phyloP scores from a whole-genome alignment of 192 early-diverging fungal species.

The Diversispora epigaea region DNA sequence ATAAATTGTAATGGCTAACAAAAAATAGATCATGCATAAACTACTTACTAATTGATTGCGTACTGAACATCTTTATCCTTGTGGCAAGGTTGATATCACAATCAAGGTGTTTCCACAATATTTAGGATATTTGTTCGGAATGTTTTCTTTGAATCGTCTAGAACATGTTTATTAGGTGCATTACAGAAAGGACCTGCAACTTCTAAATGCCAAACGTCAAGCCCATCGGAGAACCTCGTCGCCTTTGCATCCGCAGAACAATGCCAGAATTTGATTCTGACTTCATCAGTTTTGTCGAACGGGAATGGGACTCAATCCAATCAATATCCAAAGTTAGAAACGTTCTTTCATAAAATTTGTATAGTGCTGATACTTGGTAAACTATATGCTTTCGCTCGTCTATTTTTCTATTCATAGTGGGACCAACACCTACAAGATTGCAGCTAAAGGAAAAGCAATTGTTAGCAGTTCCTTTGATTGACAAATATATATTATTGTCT shows the following conservation, averaged over 20 bases:
- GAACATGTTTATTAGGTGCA: slow-evolving; percentile 7
- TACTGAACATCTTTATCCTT: slow-evolving; percentile 26
- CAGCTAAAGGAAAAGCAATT: slow-evolving; percentile 6
- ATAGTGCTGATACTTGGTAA: slow-evolving; percentile 27
- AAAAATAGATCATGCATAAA: slow-evolving; percentile 27
- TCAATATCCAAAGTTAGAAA: slow-evolving; percentile 25
- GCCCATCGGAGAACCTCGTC: no score
- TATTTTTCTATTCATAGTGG: slow-evolving; percentile 31
- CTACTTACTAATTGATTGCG: slow-evolving; percentile 25
- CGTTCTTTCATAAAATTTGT: slow-evolving; percentile 29
- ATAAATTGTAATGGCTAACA: slow-evolving; percentile 25
- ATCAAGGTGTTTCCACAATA: slow-evolving; percentile 29
- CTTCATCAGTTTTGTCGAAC: slow-evolving; percentile 22
- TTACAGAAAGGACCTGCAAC: slow-evolving; percentile 25
- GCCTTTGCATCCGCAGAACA: slow-evolving; percentile 1
- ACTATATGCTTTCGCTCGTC: slow-evolving; percentile 26
- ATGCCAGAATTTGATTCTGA: slow-evolving; percentile 26
- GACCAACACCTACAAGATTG: slow-evolving; percentile 19
- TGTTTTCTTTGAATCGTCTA: slow-evolving; percentile 28
- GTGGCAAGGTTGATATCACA: slow-evolving; percentile 22
- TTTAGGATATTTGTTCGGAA: slow-evolving; percentile 15
- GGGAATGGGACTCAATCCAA: slow-evolving; percentile 29
- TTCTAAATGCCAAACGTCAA: slow-evolving; percentile 33
- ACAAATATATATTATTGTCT: slow-evolving; percentile 15
- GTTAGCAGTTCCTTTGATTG: neutral